Percentiles rank a stretch among this genome's conserved stretches.
These are phyloP conservation scores for Apiotrichum mycotoxinovorans DNA, from an alignment of 1,284 basidiomycete species.

Conservation along the genomic window DNA sequence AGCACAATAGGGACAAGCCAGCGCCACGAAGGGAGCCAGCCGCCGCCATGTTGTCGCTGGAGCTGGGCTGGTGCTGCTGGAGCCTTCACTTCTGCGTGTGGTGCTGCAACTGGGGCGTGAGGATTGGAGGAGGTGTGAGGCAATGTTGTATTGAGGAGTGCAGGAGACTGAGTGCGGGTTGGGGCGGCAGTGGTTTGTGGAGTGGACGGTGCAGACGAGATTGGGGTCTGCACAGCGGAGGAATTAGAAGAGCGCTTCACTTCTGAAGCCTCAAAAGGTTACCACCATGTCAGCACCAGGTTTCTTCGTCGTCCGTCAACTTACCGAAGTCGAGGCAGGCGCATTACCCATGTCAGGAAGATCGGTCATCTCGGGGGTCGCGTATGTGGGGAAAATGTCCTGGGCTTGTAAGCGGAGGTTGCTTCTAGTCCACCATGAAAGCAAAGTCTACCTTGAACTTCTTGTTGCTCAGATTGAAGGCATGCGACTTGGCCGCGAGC, in stretches of 20 bases:
- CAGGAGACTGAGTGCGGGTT: slow-evolving; percentile 6
- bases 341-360: slow-evolving; percentile 76
- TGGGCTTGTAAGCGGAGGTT: slow-evolving; percentile 3
- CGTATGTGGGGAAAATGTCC: slow-evolving; percentile 82
- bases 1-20: slow-evolving; percentile 42
- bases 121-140: not conserved
- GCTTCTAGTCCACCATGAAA: not conserved
- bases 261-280: slow-evolving; percentile 13
- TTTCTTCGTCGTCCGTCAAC: not conserved
- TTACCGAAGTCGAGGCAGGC: slow-evolving; percentile 16
- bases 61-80: slow-evolving; percentile 3
- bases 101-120: not conserved
- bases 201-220: slow-evolving; percentile 10
- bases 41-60: slow-evolving; percentile 7
- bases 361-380: slow-evolving; percentile 62
- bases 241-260: not conserved
- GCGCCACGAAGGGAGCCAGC: slow-evolving; percentile 41
- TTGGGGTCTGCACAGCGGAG: slow-evolving; percentile 5
- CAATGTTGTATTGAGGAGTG: slow-evolving; percentile 3
- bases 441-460: slow-evolving; percentile 59
- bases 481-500: slow-evolving; percentile 74
- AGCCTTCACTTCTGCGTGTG: not conserved
- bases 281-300: slow-evolving; percentile 7
- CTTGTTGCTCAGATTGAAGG: slow-evolving; percentile 74
- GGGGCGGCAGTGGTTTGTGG: slow-evolving; percentile 5